phyloP scores from a whole-genome alignment of 2,329 filamentous ascomycete genomes.

The Diaporthe australafricana region DNA sequence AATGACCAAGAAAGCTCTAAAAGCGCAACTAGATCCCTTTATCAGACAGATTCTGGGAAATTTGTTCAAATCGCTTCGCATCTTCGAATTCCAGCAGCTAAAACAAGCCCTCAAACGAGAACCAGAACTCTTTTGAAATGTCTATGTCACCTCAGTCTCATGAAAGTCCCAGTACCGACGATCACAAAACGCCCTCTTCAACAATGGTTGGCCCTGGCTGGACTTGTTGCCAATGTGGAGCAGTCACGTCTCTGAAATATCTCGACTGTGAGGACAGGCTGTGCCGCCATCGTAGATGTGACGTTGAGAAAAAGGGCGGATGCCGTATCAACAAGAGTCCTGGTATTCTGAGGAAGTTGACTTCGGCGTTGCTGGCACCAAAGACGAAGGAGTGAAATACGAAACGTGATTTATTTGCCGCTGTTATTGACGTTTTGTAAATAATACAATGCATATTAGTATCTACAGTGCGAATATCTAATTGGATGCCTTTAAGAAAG shows the following conservation, averaged over 20 bases:
- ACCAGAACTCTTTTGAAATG: background rate
- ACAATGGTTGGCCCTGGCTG: conserved; percentile 1
- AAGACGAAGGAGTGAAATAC: background rate
- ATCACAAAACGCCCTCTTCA: too few relatives aligned
- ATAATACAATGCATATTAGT: too few relatives aligned
- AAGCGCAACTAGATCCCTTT: background rate
- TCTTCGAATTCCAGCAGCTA: background rate
- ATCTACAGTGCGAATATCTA: too few relatives aligned
- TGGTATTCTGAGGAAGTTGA: background rate
- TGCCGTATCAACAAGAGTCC: conserved; percentile 25
- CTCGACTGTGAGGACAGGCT: conserved; percentile 24
- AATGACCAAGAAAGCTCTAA: background rate
- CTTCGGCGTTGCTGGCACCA: background rate
- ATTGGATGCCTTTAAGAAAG: too few relatives aligned
- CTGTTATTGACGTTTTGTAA: background rate
- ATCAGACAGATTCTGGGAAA: background rate
- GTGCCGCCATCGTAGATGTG: conserved; percentile 23
- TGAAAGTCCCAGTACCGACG: background rate
- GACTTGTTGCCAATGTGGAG: conserved; percentile 30
- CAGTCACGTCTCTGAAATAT: conserved; percentile 8
- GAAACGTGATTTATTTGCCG: background rate
- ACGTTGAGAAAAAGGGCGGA: background rate
- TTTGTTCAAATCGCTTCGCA: background rate
- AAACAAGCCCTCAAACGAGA: background rate
- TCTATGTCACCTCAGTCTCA: background rate